Evolutionary conservation across 2,329 filamentous ascomycete genomes (phyloP).

Genomic region (Monosporascus sp.): DNA sequence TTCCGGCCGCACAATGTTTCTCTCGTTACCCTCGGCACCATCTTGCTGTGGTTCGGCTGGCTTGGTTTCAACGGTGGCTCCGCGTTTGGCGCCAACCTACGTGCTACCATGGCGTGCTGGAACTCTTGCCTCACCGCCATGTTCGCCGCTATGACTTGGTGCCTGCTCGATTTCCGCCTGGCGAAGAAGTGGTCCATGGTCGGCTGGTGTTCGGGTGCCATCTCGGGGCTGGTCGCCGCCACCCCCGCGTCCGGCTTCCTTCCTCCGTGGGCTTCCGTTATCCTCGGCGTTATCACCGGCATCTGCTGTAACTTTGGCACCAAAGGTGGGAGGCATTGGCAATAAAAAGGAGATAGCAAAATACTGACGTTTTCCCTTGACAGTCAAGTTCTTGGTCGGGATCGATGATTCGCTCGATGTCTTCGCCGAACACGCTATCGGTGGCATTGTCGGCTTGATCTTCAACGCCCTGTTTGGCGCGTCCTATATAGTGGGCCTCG

Average conservation of each 20-base stretch:
- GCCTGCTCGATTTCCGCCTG: conserved; percentile 89
- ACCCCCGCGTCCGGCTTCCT: conserved; percentile 67
- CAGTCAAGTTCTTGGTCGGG: conserved; percentile 55
- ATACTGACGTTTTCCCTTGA: background rate
- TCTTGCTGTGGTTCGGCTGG: conserved; percentile 98
- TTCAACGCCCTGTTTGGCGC: conserved; percentile 71
- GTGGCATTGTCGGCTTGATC: conserved; percentile 63
- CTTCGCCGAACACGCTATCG: conserved; percentile 66
- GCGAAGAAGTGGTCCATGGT: conserved; percentile 88
- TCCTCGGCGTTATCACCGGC: conserved; percentile 63
- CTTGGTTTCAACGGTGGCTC: conserved; percentile 98
- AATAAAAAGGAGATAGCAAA: background rate
- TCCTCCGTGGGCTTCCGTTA: conserved; percentile 61
- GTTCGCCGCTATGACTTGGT: conserved; percentile 91
- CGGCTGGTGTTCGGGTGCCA: conserved; percentile 68
- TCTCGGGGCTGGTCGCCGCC: conserved; percentile 66
- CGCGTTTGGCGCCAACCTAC: conserved; percentile 86
- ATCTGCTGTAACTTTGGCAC: conserved; percentile 64
- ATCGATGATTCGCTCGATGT: conserved; percentile 71
- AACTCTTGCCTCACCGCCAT: conserved; percentile 92
- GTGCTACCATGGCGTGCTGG: conserved; percentile 96
- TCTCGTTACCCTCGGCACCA: conserved; percentile 89
- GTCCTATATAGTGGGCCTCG: conserved; percentile 67
- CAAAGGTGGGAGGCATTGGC: conserved; percentile 38
- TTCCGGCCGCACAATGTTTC: conserved; percentile 99